These are phyloP conservation scores for Vaccinium macrocarpon DNA, from an alignment of 148 eudicot genomes.

Conservation along the genomic window DNA sequence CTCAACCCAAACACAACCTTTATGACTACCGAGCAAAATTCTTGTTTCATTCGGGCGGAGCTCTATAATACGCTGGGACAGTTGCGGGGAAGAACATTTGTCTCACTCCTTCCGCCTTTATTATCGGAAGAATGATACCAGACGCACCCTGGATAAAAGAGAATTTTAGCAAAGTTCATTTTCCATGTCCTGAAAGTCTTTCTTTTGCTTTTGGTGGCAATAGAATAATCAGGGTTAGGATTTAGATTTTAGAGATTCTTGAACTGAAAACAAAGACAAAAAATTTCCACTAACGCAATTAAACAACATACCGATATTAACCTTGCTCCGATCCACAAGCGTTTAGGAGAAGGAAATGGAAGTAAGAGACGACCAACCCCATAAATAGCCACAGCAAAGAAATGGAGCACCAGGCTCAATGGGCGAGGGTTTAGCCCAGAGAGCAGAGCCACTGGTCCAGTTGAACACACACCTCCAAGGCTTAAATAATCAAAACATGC, in stretches of 20 bases:
- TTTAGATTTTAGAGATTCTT: neutral
- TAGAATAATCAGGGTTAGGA: neutral
- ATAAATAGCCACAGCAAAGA: conserved; percentile 71
- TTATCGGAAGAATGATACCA: conserved; percentile 75
- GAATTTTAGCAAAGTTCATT: neutral
- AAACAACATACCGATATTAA: conserved; percentile 48
- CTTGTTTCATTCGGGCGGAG: conserved; percentile 38
- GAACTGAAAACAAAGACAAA: neutral
- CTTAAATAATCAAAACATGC: conserved; percentile 78
- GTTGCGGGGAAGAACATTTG: conserved; percentile 86
- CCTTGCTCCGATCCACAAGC: conserved; percentile 57
- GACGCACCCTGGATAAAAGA: conserved; percentile 59
- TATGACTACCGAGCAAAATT: neutral
- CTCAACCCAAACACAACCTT: neutral
- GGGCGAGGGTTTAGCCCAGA: conserved; percentile 79
- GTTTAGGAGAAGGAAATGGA: conserved; percentile 68
- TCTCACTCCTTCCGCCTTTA: conserved; percentile 79
- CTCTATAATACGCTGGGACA: conserved; percentile 65
- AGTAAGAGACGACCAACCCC: conserved; percentile 74
- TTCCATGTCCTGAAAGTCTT: neutral
- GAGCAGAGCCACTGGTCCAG: conserved; percentile 66
- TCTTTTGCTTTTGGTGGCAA: neutral
- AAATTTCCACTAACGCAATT: neutral
- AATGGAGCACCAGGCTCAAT: conserved; percentile 63
- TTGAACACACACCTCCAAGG: conserved; percentile 71